phyloP scores from a whole-genome alignment of 331 rosid species.

The Acacia concinna region DNA sequence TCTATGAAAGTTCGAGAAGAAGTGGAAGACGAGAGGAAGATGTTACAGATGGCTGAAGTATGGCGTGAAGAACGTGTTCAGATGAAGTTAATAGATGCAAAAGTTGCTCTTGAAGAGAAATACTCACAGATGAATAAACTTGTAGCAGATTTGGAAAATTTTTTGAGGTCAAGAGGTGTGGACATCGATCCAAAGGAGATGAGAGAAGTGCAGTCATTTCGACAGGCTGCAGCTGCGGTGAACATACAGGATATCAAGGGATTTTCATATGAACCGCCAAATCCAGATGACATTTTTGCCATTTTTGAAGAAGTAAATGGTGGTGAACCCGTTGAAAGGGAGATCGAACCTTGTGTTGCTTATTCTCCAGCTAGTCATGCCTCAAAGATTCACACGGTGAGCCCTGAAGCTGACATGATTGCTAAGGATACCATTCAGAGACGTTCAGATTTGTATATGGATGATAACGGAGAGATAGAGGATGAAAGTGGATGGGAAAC shows the following conservation, averaged over 20 bases:
- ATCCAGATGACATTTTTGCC: constrained; percentile 76
- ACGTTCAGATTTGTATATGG: constrained; percentile 42
- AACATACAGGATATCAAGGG: constrained; percentile 69
- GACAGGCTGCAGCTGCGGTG: constrained; percentile 61
- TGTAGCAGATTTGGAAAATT: constrained; percentile 61
- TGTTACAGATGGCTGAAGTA: constrained; percentile 94
- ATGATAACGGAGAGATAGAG: constrained; percentile 60
- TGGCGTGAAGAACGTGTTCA: constrained; percentile 99
- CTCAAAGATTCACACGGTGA: constrained; percentile 69
- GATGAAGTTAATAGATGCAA: constrained; percentile 88
- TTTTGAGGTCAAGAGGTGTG: constrained; percentile 46
- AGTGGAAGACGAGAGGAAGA: constrained; percentile 86
- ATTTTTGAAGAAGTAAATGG: constrained; percentile 69
- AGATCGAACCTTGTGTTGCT: constrained; percentile 62
- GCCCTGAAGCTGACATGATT: constrained; percentile 56
- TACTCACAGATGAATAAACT: constrained; percentile 85
- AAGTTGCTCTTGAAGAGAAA: constrained; percentile 84
- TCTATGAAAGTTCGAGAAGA: constrained; percentile 69
- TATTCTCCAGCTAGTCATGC: constrained; percentile 68
- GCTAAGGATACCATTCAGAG: constrained; percentile 50
- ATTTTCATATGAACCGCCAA: constrained; percentile 71
- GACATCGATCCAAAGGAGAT: constrained; percentile 62
- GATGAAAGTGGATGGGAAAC: constrained; percentile 99
- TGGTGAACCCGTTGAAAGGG: constrained; percentile 65
- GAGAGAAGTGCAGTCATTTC: constrained; percentile 59